Evolutionary conservation across 2,329 filamentous ascomycete genomes (phyloP).

Genomic region (Metarhizium humberi): DNA sequence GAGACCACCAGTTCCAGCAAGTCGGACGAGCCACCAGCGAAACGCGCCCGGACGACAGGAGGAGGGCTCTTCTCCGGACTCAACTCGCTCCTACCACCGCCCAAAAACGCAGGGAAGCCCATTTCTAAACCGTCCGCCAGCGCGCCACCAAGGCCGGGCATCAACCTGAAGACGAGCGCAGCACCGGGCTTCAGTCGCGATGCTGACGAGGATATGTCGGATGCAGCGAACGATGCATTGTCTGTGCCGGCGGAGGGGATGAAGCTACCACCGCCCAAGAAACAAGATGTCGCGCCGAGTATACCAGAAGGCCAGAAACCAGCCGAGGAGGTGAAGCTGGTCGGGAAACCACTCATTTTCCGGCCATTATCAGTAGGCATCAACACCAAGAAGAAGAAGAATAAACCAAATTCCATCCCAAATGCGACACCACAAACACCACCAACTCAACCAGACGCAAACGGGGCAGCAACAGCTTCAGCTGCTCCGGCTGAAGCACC

Average conservation of each 20-base stretch:
- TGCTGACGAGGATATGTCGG: slow-evolving; percentile 13
- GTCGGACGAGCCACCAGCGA: slow-evolving; percentile 47
- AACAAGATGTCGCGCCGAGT: slow-evolving; percentile 31
- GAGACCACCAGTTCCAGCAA: slow-evolving; percentile 27
- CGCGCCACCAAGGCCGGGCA: slow-evolving; percentile 21
- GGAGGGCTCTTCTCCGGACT: slow-evolving; percentile 68
- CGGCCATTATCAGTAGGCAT: slow-evolving; percentile 77
- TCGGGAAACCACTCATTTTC: slow-evolving; percentile 79
- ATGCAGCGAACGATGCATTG: neutral
- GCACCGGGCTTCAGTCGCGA: slow-evolving; percentile 72
- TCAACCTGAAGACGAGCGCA: slow-evolving; percentile 75
- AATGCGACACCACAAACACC: slow-evolving; percentile 4
- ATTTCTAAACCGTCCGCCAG: slow-evolving; percentile 13
- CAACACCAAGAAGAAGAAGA: slow-evolving; percentile 62
- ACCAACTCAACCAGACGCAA: neutral
- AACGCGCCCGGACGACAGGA: slow-evolving; percentile 51
- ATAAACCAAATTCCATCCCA: slow-evolving; percentile 13
- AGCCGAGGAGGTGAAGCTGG: slow-evolving; percentile 56
- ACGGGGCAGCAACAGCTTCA: slow-evolving; percentile 6
- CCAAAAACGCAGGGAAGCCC: slow-evolving; percentile 50
- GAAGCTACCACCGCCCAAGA: slow-evolving; percentile 33
- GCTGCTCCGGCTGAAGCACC: slow-evolving; percentile 14
- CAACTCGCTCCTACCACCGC: slow-evolving; percentile 77
- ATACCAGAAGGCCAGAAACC: slow-evolving; percentile 48
- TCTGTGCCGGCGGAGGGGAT: slow-evolving; percentile 16